Base-by-base conservation (phyloP, 306 rosid genomes). In the Rubus parviflorus region DNA sequence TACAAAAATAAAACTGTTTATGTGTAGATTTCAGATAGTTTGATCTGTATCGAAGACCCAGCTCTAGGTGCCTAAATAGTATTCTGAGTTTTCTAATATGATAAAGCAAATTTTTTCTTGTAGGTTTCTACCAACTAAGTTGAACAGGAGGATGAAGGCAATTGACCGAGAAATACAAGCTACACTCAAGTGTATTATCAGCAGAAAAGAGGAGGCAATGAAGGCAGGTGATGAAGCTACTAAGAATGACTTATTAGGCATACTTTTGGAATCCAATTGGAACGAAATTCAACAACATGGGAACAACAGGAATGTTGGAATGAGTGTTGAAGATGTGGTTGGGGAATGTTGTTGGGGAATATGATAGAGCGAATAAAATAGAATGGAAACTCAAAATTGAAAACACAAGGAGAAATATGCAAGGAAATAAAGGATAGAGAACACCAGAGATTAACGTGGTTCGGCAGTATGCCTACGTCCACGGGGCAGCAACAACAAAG, bases 221-320 rank as follows among this genome's bases (percentile, higher is more conserved):
- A 71, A 54, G 48, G 47, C n/a, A n/a, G 83, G 80, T 19, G 58
- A 53, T 0, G 75, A 75, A 67, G 57, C 58, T 5, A 7, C 15
- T 0, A 72, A 37, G 3, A 75, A 76, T 47, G 62, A 56, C 62
- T 56, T 56, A 20, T 56, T 56, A 56, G 62, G 62, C 12, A 9
- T 3, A 56, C 62, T 85, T 12, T 10, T 88, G 66, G 81, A 86
- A 61, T 88, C 92, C 3, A 82, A 86, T 54, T 47, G 43, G 0
- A 75, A 43, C 15, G 82, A 85, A 62, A 74, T 70, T 48, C 14
- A 14, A 48, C 75, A 79, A 20, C 22, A 77, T 30, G 87, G 61
- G 19, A 73, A 78, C 10, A 70, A 79, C 2, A 80, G 76, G 65
- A 52, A 20, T 8, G 35, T 8, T 9, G 35, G 62, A 9, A 56